Conservation (phyloP, 257 asterid species). For the Mentha longifolia region DNA sequence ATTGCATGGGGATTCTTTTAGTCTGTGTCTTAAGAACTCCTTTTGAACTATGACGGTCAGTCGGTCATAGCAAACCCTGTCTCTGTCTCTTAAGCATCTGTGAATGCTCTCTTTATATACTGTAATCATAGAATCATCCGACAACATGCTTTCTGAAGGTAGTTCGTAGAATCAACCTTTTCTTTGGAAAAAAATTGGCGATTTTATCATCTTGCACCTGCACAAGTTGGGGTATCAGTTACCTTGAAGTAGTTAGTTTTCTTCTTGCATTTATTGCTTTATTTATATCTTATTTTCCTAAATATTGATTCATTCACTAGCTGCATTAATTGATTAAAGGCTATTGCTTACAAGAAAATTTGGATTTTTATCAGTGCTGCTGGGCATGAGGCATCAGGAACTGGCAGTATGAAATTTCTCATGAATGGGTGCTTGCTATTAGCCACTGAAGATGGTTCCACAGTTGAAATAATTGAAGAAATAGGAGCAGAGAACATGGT, state of each 20-base stretch:
- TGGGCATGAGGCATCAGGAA: constrained; percentile 68
- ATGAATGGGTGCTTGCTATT: constrained; percentile 59
- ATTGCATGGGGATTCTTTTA: no score
- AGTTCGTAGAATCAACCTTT: background rate
- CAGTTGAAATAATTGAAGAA: constrained; percentile 54
- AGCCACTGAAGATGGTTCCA: constrained; percentile 61
- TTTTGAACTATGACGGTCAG: no score
- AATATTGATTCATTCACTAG: background rate
- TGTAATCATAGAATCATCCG: no score
- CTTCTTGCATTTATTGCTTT: constrained; percentile 1
- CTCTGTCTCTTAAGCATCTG: no score
- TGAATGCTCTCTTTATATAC: no score
- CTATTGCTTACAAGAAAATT: background rate
- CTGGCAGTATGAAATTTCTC: constrained; percentile 60
- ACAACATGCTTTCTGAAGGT: no score
- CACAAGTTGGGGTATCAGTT: background rate
- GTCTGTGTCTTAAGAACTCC: no score
- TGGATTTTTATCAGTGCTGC: constrained; percentile 45
- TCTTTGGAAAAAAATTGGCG: background rate
- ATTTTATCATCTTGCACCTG: background rate
- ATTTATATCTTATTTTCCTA: background rate
- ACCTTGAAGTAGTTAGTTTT: background rate
- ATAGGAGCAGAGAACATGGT: constrained; percentile 61
- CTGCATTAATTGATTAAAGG: background rate
- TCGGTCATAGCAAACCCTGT: no score